A percentile compares a stretch with the other conserved stretches of the same genome.
Evolutionary conservation across 2,329 filamentous ascomycete species (phyloP).

Genomic region (Hypoxylon sp.): DNA sequence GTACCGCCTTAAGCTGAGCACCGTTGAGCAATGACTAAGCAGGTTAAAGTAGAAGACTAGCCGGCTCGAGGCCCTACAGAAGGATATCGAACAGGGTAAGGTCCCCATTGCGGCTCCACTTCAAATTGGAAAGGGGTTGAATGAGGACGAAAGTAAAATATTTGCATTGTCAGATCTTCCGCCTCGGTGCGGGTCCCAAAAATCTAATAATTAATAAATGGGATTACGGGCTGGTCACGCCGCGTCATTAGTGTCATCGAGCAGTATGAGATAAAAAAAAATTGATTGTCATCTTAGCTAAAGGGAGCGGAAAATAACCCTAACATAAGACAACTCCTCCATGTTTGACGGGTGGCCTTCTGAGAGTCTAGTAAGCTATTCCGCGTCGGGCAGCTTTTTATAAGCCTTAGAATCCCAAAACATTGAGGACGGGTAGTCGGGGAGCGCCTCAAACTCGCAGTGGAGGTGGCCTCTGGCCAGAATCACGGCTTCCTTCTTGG

Average conservation of each 20-base stretch:
- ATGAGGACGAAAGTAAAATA: not conserved
- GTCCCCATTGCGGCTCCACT: conserved; percentile 38
- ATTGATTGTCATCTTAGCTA: not conserved
- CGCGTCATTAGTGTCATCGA: not conserved
- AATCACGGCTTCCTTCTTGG: conserved; percentile 46
- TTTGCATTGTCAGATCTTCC: not conserved
- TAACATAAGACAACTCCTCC: not conserved
- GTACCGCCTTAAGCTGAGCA: no score
- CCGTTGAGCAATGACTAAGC: no score
- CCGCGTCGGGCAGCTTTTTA: conserved; percentile 30
- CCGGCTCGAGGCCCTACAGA: conserved; percentile 63
- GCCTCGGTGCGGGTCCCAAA: no score
- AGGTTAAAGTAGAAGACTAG: conserved; percentile 60
- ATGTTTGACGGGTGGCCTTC: conserved; percentile 6
- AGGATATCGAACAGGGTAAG: conserved; percentile 64
- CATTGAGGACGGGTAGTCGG: conserved; percentile 42
- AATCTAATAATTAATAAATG: no score
- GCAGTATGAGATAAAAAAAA: not conserved
- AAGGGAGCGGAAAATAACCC: not conserved
- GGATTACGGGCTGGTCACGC: no score
- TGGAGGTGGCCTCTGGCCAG: conserved; percentile 37
- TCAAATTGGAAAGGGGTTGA: not conserved
- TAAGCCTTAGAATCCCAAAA: conserved; percentile 33
- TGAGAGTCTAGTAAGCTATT: conserved; percentile 15
- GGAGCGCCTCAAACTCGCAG: conserved; percentile 45